A percentile compares a stretch with the other conserved stretches of the same genome.
These are phyloP conservation scores for Acacia concinna DNA, from an alignment of 331 rosid species.

Conservation along the genomic window DNA sequence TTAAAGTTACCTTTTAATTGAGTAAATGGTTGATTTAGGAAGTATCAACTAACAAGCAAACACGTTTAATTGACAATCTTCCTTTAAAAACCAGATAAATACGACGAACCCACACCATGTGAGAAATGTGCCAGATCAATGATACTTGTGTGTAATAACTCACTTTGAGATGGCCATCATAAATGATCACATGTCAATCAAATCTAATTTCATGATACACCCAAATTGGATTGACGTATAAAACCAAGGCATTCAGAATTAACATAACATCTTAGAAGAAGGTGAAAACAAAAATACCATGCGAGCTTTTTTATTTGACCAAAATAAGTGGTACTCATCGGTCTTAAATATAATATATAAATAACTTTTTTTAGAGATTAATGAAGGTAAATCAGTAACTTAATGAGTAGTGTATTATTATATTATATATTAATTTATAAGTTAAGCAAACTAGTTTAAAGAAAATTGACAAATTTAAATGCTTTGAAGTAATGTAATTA, in stretches of 20 bases:
- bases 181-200: background rate
- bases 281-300: background rate
- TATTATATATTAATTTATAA: too few relatives aligned
- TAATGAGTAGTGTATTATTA: too few relatives aligned
- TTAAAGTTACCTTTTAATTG: background rate
- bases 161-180: background rate
- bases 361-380: too few relatives aligned
- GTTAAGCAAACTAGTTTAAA: too few relatives aligned
- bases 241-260: background rate
- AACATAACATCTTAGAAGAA: background rate
- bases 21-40: background rate
- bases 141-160: background rate
- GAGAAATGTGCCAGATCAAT: background rate
- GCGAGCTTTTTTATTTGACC: background rate
- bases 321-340: background rate
- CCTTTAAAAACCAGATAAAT: background rate
- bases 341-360: too few relatives aligned
- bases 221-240: background rate
- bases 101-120: background rate
- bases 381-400: too few relatives aligned
- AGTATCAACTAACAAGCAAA: background rate
- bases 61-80: background rate
- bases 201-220: background rate
- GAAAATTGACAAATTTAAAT: too few relatives aligned
- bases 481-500: too few relatives aligned